Conservation (phyloP, 805 yeast genomes). For the Yamadazyma insecticola region DNA sequence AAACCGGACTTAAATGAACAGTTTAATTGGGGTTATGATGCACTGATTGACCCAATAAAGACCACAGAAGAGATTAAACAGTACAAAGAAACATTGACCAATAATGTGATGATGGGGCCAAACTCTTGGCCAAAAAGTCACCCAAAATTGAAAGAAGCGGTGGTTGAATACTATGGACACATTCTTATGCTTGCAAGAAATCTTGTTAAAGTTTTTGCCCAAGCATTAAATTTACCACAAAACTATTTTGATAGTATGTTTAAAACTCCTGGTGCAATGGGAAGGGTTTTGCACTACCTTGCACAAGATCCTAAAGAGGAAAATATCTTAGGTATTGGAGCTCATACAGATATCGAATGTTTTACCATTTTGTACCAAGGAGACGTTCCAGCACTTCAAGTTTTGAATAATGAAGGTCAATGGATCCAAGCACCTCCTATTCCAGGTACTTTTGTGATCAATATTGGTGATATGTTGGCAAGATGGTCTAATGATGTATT, state of each 20-base stretch:
- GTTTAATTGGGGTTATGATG: constrained; percentile 12
- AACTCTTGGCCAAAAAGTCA: constrained; percentile 8
- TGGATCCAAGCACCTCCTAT: constrained; percentile 11
- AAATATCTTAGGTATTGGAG: constrained; percentile 9
- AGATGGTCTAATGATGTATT: constrained; percentile 12
- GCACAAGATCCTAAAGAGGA: constrained; percentile 6
- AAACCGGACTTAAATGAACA: constrained; percentile 11
- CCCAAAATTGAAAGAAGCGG: constrained; percentile 8
- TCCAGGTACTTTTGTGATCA: constrained; percentile 9
- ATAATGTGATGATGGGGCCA: constrained; percentile 9
- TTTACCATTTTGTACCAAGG: constrained; percentile 11
- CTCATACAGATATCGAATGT: constrained; percentile 12
- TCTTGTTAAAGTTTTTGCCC: constrained; percentile 8
- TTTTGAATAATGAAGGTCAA: constrained; percentile 9
- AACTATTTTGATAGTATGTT: constrained; percentile 7
- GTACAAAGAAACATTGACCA: constrained; percentile 2
- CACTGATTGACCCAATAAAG: constrained; percentile 7
- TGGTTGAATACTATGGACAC: constrained; percentile 5
- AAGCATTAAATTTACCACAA: constrained; percentile 8
- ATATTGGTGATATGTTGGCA: constrained; percentile 12
- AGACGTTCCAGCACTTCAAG: constrained; percentile 8
- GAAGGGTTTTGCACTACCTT: constrained; percentile 10
- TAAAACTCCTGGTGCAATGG: constrained; percentile 11
- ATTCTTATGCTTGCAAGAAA: constrained; percentile 6
- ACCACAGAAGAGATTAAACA: constrained; percentile 7